These are phyloP conservation scores for Pseudozyma tsukubaensis DNA, from an alignment of 1,284 basidiomycete species.

Conservation along the genomic window DNA sequence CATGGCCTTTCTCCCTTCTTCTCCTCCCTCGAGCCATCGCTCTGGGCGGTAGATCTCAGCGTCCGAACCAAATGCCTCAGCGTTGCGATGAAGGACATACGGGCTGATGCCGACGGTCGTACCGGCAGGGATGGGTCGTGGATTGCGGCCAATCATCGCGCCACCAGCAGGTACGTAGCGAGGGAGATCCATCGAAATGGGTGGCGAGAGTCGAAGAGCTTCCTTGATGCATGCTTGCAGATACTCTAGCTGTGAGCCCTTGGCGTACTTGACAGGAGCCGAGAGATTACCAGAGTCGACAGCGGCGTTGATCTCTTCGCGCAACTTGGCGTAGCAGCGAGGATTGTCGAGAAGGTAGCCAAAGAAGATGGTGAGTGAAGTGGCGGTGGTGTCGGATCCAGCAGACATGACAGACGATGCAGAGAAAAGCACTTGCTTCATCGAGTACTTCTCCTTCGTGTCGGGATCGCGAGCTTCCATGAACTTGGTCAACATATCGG, in stretches of 20 bases:
- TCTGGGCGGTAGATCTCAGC: slow-evolving; percentile 58
- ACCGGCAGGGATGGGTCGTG: slow-evolving; percentile 50
- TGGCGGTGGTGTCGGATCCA: slow-evolving; percentile 63
- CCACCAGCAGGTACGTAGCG: slow-evolving; percentile 59
- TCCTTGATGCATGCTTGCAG: slow-evolving; percentile 67
- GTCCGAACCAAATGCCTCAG: slow-evolving; percentile 55
- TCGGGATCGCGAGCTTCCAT: slow-evolving; percentile 51
- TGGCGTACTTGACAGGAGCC: slow-evolving; percentile 55
- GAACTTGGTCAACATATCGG: slow-evolving; percentile 58
- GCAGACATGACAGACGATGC: slow-evolving; percentile 56
- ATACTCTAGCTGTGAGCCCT: slow-evolving; percentile 54
- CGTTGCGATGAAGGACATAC: slow-evolving; percentile 60
- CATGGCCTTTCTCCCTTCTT: slow-evolving; percentile 42
- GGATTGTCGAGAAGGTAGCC: slow-evolving; percentile 61
- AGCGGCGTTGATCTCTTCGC: slow-evolving; percentile 57
- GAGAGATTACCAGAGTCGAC: slow-evolving; percentile 46
- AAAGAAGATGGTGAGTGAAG: slow-evolving; percentile 58
- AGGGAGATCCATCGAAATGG: slow-evolving; percentile 64
- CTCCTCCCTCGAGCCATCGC: slow-evolving; percentile 58
- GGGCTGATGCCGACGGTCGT: slow-evolving; percentile 61
- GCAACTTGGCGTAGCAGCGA: slow-evolving; percentile 47
- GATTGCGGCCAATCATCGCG: slow-evolving; percentile 53
- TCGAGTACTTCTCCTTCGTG: slow-evolving; percentile 36
- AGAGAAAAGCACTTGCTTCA: slow-evolving; percentile 41
- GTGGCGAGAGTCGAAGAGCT: slow-evolving; percentile 64